Evolutionary conservation across 202 grass and related monocot genomes (phyloP).

Genomic region (Elaeis oleifera): DNA sequence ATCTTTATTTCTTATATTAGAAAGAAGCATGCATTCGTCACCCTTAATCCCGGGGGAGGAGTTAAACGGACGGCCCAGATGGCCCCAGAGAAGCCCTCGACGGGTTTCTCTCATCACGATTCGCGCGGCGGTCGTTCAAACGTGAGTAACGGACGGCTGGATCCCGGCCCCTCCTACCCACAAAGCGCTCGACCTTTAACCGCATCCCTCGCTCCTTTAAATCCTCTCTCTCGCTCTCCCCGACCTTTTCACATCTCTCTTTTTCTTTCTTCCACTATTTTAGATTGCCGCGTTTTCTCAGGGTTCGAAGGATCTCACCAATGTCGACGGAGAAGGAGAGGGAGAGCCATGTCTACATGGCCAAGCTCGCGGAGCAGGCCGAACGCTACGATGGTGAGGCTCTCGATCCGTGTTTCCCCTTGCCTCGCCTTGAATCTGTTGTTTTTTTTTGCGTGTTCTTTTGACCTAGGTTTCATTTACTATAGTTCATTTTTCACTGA

Average conservation of each 20-base stretch:
- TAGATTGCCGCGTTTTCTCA: background rate
- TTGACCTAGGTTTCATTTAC: background rate
- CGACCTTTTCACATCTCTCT: background rate
- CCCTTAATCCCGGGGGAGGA: background rate
- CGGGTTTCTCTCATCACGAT: background rate
- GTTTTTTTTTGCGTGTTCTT: slow-evolving; percentile 1
- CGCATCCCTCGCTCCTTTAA: background rate
- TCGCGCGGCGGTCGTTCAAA: slow-evolving; percentile 1
- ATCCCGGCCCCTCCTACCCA: background rate
- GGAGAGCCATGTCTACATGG: slow-evolving; percentile 18
- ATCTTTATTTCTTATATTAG: too few species aligned
- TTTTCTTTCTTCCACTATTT: background rate
- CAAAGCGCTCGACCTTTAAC: background rate
- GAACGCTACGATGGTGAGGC: slow-evolving; percentile 23
- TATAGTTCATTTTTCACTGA: too few species aligned
- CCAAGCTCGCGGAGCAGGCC: slow-evolving; percentile 21
- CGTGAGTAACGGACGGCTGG: background rate
- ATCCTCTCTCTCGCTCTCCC: background rate
- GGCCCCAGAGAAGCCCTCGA: background rate
- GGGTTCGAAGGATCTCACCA: slow-evolving; percentile 10
- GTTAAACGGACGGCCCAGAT: slow-evolving; percentile 21
- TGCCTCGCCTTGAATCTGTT: slow-evolving; percentile 3
- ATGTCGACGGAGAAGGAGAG: slow-evolving; percentile 11
- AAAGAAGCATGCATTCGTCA: too few species aligned
- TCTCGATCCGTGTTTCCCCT: background rate